Conservation (phyloP, 352 stramenopile species). For the Phytophthora brassicae region DNA sequence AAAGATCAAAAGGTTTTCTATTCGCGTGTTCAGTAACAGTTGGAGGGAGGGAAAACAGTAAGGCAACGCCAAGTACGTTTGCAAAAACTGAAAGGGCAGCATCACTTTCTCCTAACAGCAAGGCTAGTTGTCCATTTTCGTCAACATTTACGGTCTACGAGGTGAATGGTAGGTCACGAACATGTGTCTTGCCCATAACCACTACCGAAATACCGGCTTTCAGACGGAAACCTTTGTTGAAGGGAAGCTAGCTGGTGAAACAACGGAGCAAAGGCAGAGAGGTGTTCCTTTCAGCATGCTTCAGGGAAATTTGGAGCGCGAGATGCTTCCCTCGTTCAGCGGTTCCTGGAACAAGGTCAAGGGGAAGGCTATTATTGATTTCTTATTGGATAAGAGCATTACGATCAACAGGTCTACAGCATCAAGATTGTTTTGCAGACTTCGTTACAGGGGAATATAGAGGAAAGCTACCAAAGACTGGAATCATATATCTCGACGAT, state of each 20-base stretch:
- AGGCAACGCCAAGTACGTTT: not conserved
- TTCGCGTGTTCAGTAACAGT: not conserved
- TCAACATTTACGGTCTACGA: conserved; percentile 1
- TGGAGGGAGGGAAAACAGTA: not conserved
- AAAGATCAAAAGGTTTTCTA: no score
- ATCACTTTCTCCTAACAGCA: not conserved
- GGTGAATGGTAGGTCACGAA: conserved; percentile 9
- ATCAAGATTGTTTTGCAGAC: no score
- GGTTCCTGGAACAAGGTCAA: not conserved
- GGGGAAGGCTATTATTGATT: not conserved
- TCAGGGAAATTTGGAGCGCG: not conserved
- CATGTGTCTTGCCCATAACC: not conserved
- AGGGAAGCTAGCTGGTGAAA: not conserved
- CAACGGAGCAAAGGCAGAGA: not conserved
- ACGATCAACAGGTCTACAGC: no score
- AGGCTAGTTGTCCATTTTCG: not conserved
- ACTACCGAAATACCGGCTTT: not conserved
- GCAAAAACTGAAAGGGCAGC: not conserved
- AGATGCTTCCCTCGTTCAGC: not conserved
- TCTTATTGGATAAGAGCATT: not conserved
- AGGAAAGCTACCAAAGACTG: conserved; percentile 8
- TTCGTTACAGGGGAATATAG: no score
- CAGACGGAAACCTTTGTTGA: conserved; percentile 1
- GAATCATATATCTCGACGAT: not conserved
- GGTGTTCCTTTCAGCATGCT: not conserved